These are phyloP conservation scores for Malassezia pachydermatis DNA, from an alignment of 1,284 basidiomycete genomes.

Conservation along the genomic window DNA sequence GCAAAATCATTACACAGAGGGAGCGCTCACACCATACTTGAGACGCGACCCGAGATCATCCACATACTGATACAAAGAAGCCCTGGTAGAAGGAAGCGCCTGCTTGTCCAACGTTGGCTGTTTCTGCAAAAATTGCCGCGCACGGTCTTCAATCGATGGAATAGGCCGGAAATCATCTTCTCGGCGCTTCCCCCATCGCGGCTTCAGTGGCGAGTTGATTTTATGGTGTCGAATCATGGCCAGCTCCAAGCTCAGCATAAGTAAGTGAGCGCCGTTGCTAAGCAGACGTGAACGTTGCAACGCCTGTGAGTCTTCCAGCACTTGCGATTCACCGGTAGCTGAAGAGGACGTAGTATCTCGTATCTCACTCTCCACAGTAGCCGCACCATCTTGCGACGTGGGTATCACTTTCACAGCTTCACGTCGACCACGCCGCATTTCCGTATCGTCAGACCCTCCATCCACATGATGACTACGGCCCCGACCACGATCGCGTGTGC, in stretches of 20 bases:
- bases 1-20: neutral
- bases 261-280: conserved; percentile 39
- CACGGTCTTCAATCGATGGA: neutral
- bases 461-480: too few species aligned
- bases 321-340: too few species aligned
- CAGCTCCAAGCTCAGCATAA: conserved; percentile 43
- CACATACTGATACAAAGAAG: conserved; percentile 9
- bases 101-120: neutral
- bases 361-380: neutral
- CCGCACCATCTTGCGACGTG: conserved; percentile 9
- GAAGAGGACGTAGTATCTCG: neutral
- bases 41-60: conserved; percentile 4
- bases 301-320: neutral
- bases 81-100: neutral
- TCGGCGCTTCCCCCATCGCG: conserved; percentile 37
- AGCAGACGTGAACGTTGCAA: conserved; percentile 29
- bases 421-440: too few species aligned
- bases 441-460: too few species aligned
- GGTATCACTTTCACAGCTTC: conserved; percentile 28
- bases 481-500: too few species aligned
- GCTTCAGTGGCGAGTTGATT: conserved; percentile 43
- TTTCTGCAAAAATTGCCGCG: neutral
- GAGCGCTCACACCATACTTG: neutral
- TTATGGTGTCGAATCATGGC: conserved; percentile 46
- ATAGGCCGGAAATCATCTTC: conserved; percentile 29